Evolutionary conservation across 345 rosid species (phyloP).

Genomic region (Corchorus olitorius): DNA sequence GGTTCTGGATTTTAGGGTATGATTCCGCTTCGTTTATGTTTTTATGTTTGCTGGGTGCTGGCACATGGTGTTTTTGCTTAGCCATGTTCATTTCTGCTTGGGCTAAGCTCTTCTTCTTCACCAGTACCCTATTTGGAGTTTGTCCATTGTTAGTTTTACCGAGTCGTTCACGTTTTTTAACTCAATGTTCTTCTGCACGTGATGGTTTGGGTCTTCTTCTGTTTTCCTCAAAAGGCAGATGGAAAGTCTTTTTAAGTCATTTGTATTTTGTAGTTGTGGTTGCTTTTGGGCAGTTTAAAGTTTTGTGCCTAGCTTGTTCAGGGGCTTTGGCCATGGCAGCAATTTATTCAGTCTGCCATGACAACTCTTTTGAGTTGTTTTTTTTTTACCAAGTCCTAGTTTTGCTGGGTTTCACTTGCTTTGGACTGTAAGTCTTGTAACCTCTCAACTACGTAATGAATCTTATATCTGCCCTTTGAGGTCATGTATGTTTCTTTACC

Average conservation of each 20-base stretch:
- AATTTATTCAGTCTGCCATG: constrained; percentile 42
- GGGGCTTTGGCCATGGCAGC: constrained; percentile 53
- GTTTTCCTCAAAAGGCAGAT: constrained; percentile 35
- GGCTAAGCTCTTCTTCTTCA: constrained; percentile 27
- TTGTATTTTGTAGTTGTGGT: constrained; percentile 14
- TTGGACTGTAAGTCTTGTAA: constrained; percentile 33
- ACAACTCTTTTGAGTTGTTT: constrained; percentile 39
- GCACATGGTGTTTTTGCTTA: constrained; percentile 46
- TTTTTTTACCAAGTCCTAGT: constrained; percentile 36
- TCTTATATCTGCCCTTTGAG: constrained; percentile 29
- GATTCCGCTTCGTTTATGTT: constrained; percentile 9
- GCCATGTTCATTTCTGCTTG: constrained; percentile 7
- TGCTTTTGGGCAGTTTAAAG: constrained; percentile 26
- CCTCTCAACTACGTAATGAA: constrained; percentile 30
- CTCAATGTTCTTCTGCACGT: constrained; percentile 26
- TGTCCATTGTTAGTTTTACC: constrained; percentile 22
- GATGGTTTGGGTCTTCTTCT: constrained; percentile 34
- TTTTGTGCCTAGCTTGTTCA: constrained; percentile 33
- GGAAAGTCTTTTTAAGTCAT: neutral
- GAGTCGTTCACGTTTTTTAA: constrained; percentile 32
- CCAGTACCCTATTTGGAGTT: constrained; percentile 17
- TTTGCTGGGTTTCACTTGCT: constrained; percentile 38
- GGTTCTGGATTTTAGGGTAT: constrained; percentile 39
- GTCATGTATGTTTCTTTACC: constrained; percentile 21
- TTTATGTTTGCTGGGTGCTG: constrained; percentile 38